Percentiles rank a stretch among this genome's conserved stretches.
Conservation (phyloP, 2,329 filamentous ascomycete species). For the Neophaeococcomyces aloes region DNA sequence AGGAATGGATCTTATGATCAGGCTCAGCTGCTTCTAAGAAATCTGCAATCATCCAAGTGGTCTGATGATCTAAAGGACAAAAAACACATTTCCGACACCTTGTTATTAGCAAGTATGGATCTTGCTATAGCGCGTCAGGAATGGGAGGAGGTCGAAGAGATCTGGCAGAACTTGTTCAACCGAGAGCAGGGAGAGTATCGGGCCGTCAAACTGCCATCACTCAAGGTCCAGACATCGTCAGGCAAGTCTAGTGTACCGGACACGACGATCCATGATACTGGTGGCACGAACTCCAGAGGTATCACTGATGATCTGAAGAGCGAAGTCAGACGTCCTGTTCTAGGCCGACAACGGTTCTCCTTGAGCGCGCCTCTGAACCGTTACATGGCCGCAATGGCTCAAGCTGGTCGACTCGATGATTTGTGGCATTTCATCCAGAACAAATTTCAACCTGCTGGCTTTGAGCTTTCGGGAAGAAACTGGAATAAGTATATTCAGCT, state of each 20-base stretch:
- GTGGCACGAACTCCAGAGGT: too few species aligned
- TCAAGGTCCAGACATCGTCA: too few species aligned
- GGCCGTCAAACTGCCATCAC: neutral
- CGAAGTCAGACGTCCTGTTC: neutral
- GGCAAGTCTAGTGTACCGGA: too few species aligned
- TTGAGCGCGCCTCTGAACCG: conserved; percentile 40
- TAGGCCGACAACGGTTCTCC: conserved; percentile 34
- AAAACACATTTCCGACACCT: neutral
- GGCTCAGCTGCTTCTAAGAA: neutral
- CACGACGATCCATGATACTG: too few species aligned
- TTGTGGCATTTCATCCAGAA: conserved; percentile 42
- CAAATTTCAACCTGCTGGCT: conserved; percentile 54
- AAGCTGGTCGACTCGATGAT: conserved; percentile 43
- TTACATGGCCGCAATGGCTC: conserved; percentile 43
- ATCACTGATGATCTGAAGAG: too few species aligned
- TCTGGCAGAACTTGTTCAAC: conserved; percentile 2
- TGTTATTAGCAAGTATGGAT: conserved; percentile 2
- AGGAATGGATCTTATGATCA: neutral
- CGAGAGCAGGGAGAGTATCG: neutral
- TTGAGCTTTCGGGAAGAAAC: conserved; percentile 61
- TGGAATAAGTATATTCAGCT: conserved; percentile 70
- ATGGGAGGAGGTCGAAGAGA: neutral
- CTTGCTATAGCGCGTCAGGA: neutral
- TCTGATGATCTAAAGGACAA: neutral
- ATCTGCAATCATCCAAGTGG: conserved; percentile 1